A percentile compares a stretch with the other conserved stretches of the same genome.
phyloP scores from a whole-genome alignment of 192 early-diverging fungal species.

The Backusella tuberculispora region DNA sequence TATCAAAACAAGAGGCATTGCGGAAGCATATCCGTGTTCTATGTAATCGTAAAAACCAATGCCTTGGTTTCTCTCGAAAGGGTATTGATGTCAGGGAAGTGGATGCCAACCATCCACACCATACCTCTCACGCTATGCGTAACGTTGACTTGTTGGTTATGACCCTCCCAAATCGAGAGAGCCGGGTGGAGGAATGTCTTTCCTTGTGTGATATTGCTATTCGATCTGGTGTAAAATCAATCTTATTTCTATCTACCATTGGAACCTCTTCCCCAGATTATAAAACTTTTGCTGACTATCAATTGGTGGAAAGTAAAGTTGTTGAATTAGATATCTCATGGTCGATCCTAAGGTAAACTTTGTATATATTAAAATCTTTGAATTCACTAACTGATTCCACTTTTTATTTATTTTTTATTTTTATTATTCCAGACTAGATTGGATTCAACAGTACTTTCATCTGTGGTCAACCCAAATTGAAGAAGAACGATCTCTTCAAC shows the following conservation, averaged over 20 bases:
- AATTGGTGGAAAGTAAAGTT: conserved; percentile 26
- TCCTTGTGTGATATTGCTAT: conserved; percentile 16
- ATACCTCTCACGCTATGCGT: conserved; percentile 19
- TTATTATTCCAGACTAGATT: conserved; percentile 27
- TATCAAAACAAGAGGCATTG: conserved; percentile 4
- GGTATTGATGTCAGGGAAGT: conserved; percentile 17
- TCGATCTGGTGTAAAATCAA: conserved; percentile 30
- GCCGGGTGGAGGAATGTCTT: conserved; percentile 20
- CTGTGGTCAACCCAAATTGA: conserved; percentile 32
- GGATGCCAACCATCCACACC: conserved; percentile 15
- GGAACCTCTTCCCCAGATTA: conserved; percentile 26
- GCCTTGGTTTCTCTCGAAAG: conserved; percentile 6
- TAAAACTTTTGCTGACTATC: conserved; percentile 25
- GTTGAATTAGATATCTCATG: conserved; percentile 17
- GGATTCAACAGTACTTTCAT: conserved; percentile 38
- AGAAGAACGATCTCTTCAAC: conserved; percentile 11
- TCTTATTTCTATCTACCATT: conserved; percentile 26
- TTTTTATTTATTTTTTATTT: not conserved
- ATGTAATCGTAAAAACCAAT: not conserved
- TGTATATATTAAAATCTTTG: not conserved
- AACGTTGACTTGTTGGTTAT: conserved; percentile 21
- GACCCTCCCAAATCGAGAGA: not conserved
- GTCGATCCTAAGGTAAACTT: conserved; percentile 22
- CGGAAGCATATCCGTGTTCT: conserved; percentile 19
- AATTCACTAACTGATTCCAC: not conserved